Conservation (phyloP, 768 basidiomycete genomes). For the Termitomyces titanicus region DNA sequence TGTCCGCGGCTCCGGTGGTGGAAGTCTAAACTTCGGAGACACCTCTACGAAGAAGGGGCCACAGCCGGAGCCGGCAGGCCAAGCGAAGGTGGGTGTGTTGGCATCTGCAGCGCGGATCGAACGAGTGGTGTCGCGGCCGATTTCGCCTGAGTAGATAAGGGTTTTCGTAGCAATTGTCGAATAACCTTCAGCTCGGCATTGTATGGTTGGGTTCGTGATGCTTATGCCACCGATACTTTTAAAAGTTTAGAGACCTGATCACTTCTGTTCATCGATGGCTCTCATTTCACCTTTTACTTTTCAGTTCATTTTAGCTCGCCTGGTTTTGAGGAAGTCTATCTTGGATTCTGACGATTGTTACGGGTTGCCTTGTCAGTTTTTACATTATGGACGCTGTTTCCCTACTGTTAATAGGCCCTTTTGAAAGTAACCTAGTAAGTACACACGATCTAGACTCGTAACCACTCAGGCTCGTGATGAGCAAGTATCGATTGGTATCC, state of each 20-base stretch:
- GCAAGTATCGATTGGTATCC: no score
- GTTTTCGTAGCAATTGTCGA: not conserved
- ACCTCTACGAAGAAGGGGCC: slow-evolving; percentile 5
- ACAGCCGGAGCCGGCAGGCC: slow-evolving; percentile 10
- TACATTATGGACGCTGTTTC: not conserved
- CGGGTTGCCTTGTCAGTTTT: not conserved
- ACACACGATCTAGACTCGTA: no score
- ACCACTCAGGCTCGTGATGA: no score
- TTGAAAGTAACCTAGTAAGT: not conserved
- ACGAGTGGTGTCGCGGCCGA: slow-evolving; percentile 5
- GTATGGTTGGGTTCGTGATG: not conserved
- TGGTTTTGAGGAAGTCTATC: not conserved
- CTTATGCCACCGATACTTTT: not conserved
- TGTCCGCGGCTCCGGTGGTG: slow-evolving; percentile 18
- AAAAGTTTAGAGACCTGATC: not conserved
- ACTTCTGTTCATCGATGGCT: not conserved
- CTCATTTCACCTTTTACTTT: not conserved
- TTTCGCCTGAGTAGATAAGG: slow-evolving; percentile 7
- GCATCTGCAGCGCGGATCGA: slow-evolving; percentile 29
- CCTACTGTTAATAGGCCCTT: not conserved
- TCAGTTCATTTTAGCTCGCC: not conserved
- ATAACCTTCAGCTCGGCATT: not conserved
- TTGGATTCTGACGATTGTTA: not conserved
- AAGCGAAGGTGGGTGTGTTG: slow-evolving; percentile 17
- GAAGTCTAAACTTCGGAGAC: slow-evolving; percentile 20